phyloP scores from a whole-genome alignment of 805 yeast genomes.

The Candida saitoana region DNA sequence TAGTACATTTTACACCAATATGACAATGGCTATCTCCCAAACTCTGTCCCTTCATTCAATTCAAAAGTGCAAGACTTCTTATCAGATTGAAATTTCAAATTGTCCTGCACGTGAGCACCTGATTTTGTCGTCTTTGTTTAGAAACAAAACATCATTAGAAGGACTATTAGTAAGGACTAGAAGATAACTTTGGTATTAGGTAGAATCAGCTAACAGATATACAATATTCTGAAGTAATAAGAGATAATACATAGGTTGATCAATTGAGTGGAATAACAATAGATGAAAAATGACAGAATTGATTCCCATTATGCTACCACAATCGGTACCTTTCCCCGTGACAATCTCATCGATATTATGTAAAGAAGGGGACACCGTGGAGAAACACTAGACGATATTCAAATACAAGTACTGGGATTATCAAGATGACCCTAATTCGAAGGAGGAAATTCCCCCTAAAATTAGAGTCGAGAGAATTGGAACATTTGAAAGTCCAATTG shows the following conservation, averaged over 20 bases:
- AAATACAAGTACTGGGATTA: constrained; percentile 66
- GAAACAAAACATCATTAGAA: too few relatives aligned
- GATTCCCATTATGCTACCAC: constrained; percentile 56
- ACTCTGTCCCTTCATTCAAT: neutral
- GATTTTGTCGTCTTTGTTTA: neutral
- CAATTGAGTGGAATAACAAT: neutral
- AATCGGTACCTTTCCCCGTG: constrained; percentile 64
- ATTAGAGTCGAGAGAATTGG: constrained; percentile 66
- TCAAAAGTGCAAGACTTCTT: too few relatives aligned
- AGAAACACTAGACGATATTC: constrained; percentile 52
- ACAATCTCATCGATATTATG: constrained; percentile 51
- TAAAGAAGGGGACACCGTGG: constrained; percentile 42
- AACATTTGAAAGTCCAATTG: constrained; percentile 77
- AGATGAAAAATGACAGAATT: constrained; percentile 22
- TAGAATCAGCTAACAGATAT: too few relatives aligned
- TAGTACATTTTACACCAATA: constrained; percentile 16
- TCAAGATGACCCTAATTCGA: constrained; percentile 49
- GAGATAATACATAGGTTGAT: too few relatives aligned
- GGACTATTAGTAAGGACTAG: too few relatives aligned
- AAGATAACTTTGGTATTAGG: too few relatives aligned
- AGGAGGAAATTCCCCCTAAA: constrained; percentile 40
- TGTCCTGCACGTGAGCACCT: neutral
- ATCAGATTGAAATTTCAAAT: neutral
- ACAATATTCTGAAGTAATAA: too few relatives aligned
- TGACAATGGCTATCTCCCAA: constrained; percentile 33